A percentile compares a stretch with the other conserved stretches of the same genome.
These are phyloP conservation scores for Phytophthora sp. DNA, from an alignment of 352 stramenopile species.

Conservation along the genomic window DNA sequence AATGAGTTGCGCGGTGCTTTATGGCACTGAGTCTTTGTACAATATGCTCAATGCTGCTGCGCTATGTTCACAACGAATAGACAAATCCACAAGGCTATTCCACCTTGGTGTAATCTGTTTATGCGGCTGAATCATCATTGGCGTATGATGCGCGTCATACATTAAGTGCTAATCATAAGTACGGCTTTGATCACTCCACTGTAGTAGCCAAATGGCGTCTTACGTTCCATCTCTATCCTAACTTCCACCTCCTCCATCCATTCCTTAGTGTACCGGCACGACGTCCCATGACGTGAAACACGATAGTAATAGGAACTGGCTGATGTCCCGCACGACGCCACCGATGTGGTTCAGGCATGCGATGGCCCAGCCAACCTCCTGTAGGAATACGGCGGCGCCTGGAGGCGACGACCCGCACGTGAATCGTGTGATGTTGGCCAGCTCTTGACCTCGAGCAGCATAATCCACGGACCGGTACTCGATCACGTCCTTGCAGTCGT, in stretches of 20 bases:
- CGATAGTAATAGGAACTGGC: conserved; percentile 40
- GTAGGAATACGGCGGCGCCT: conserved; percentile 21
- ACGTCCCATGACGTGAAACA: conserved; percentile 43
- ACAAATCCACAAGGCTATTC: not conserved
- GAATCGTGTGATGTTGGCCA: conserved; percentile 24
- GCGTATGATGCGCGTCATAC: conserved; percentile 9
- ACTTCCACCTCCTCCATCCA: conserved; percentile 3
- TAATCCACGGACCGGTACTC: conserved; percentile 49
- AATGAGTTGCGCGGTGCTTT: too few species aligned
- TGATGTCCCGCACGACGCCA: conserved; percentile 36
- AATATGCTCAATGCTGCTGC: too few species aligned
- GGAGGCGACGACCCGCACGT: conserved; percentile 19
- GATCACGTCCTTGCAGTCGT: conserved; percentile 32
- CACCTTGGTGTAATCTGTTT: not conserved
- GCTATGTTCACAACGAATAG: conserved; percentile 4
- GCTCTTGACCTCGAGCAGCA: conserved; percentile 27
- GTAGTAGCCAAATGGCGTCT: too few species aligned
- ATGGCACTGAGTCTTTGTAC: conserved; percentile 2
- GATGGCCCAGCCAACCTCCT: conserved; percentile 37
- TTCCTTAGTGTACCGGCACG: conserved; percentile 19
- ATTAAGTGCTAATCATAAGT: conserved; percentile 2
- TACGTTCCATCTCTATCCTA: too few species aligned
- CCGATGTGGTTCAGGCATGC: conserved; percentile 39
- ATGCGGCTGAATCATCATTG: conserved; percentile 7
- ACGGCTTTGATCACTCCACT: conserved; percentile 4